Evolutionary conservation across 148 eudicot species (phyloP), one percentile per base, ranked within the genome.

Genomic region (Simmondsia chinensis): DNA sequence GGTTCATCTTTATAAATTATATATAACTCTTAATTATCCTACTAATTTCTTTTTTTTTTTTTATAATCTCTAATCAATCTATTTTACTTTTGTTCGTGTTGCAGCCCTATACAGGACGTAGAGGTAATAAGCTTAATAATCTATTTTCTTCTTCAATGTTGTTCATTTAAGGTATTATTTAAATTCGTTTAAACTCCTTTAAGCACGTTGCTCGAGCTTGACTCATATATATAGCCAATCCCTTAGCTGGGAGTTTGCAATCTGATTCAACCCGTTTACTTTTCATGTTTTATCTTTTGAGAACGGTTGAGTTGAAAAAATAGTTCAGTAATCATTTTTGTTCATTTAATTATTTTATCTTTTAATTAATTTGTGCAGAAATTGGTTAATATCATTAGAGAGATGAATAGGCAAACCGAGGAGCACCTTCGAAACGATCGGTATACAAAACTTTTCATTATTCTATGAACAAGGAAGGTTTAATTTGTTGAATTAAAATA

Each of bases 91-190:
- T 45, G 31, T 28, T 5, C 32, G 9, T 30, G 2, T 49, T 48
- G 51, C 63, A 64, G 69, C 47, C 30, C 56, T 32, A 18, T 64
- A 17, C 31, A 62, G 13, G 63, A 50, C 2, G 30, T 3, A 9
- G 53, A 64, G 63, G 69, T 64, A 44, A 39, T 16, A 10, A 6
- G 1, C 9, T 5, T 28, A 28, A 28, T n/a, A n/a, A n/a, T n/a
- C n/a, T n/a, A n/a, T n/a, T n/a, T 15, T 8, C 18, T 38, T 23
- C 11, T 19, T 20, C 29, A 33, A 18, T 32, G 2, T 10, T 32
- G 20, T 12, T 33, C 10, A n/a, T 8, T 4, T 54, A 1, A 21
- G 6, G 7, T n/a, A n/a, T n/a, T n/a, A n/a, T n/a, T n/a, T n/a
- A n/a, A n/a, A n/a, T n/a, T n/a, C n/a, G n/a, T n/a, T 11, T 30